Base-by-base conservation (phyloP, 306 rosid genomes). In the Dryas alaskensis region DNA sequence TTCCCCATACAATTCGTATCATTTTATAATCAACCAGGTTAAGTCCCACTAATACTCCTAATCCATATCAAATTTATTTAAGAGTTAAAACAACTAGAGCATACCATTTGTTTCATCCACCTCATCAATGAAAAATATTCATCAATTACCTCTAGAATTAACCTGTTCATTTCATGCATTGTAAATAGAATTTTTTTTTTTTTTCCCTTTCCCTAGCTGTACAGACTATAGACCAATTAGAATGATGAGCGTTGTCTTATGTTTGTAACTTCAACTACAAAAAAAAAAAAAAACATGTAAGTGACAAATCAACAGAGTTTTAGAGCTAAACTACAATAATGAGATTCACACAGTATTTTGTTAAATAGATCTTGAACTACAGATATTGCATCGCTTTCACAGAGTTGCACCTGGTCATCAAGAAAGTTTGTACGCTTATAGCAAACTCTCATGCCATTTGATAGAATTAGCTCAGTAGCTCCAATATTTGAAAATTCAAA, bases 371-470 rank as follows among this genome's bases (percentile, higher is more conserved):
- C 31, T 63, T 70, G 42, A 63, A 67, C 72, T 67, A 31, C 62
- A 77, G 50, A 77, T 63, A 48, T 49, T 78, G 76, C 73, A 75
- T 81, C 64, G 60, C 70, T 65, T 42, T 43, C 12, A 37, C 60
- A 59, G 64, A 77, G 59, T 46, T 53, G 27, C 75, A 93, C 98
- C 98, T 94, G 98, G 71, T 94, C 98, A 73, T 86, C 92, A 11
- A 94, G 98, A 84, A 94, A 94, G 83, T 94, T 92, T 64, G 98
- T 89, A 65, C 87, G 72, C 82, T 91, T 91, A 58, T 88, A 94
- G 88, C 97, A 94, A 76, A 94, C 78, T 78, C 92, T 86, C 95
- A 94, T 87, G 79, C 97, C 98, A 82, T 93, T 93, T 63, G 98
- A 91, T 67, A 93, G 81, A 81, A 88, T 57, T 75, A 94, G 79